A percentile compares a stretch with the other conserved stretches of the same genome.
Conservation (phyloP, 169 alveolate genomes). For the Neospora caninum region DNA sequence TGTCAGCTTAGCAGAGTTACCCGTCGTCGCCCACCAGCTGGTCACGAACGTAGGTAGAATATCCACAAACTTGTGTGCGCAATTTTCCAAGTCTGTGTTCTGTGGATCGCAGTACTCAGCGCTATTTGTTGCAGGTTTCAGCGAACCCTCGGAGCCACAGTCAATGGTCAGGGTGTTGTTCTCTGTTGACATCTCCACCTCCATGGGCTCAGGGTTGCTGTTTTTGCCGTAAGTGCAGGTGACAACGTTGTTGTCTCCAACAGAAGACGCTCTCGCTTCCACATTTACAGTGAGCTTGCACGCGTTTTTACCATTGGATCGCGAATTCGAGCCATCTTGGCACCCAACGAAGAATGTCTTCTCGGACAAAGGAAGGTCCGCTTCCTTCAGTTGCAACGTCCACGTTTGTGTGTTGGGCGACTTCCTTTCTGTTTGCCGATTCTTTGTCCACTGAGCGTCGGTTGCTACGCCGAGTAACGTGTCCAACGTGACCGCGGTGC, state of each 20-base stretch:
- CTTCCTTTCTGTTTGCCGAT: neutral
- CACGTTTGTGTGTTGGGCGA: neutral
- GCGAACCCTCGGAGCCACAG: neutral
- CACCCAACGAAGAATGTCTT: constrained; percentile 6
- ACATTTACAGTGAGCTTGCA: neutral
- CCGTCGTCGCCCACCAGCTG: neutral
- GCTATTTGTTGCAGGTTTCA: neutral
- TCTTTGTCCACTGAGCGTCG: neutral
- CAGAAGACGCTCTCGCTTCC: constrained; percentile 12
- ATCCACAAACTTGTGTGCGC: neutral
- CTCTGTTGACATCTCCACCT: neutral
- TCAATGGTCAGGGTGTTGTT: neutral
- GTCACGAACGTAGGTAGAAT: neutral
- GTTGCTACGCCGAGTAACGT: neutral
- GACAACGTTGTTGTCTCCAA: neutral
- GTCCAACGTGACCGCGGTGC: neutral
- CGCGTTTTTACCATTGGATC: neutral
- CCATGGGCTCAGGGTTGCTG: neutral
- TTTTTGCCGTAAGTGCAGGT: constrained; percentile 12
- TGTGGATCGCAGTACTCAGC: neutral
- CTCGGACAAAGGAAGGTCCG: neutral
- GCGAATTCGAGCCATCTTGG: neutral
- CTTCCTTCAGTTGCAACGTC: neutral
- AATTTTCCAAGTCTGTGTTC: neutral
- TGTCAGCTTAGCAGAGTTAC: neutral